Evolutionary conservation across 176 grass and related monocot species (phyloP).

Genomic region (Miscanthus lutarioriparius): DNA sequence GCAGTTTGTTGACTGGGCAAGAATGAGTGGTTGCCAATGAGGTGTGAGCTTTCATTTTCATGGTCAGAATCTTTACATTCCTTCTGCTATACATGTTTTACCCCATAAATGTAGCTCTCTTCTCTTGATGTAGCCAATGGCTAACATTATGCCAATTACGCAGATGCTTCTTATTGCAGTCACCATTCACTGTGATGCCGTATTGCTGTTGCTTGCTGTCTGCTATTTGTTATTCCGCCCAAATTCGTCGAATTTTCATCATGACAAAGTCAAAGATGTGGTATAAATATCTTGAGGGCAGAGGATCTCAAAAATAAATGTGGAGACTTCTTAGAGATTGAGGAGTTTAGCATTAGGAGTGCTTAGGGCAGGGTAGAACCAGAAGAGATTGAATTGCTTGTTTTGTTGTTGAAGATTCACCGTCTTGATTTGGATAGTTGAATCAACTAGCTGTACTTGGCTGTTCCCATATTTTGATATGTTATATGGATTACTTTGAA

Average conservation of each 20-base stretch:
- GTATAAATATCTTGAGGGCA: slow-evolving; percentile 14
- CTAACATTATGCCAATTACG: neutral
- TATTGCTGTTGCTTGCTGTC: neutral
- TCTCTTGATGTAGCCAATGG: neutral
- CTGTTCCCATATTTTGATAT: neutral
- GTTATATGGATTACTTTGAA: neutral
- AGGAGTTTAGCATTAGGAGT: slow-evolving; percentile 5
- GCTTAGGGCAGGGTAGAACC: neutral
- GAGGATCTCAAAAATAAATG: slow-evolving; percentile 25
- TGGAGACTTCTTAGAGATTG: neutral
- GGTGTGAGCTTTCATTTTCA: slow-evolving; percentile 7
- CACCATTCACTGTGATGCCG: slow-evolving; percentile 6
- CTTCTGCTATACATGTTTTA: neutral
- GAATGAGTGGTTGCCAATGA: slow-evolving; percentile 79
- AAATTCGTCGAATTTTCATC: slow-evolving; percentile 42
- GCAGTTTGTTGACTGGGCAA: slow-evolving; percentile 97
- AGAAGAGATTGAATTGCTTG: neutral
- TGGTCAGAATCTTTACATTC: slow-evolving; percentile 25
- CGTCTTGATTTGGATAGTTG: slow-evolving; percentile 1
- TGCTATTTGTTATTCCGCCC: neutral
- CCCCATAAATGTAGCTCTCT: neutral
- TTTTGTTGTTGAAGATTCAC: neutral
- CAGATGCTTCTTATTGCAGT: slow-evolving; percentile 33
- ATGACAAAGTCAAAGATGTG: neutral
- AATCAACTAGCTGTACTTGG: neutral